These are phyloP conservation scores for Dryadomyces sulphureus DNA, from an alignment of 2,329 filamentous ascomycete species.

Conservation along the genomic window DNA sequence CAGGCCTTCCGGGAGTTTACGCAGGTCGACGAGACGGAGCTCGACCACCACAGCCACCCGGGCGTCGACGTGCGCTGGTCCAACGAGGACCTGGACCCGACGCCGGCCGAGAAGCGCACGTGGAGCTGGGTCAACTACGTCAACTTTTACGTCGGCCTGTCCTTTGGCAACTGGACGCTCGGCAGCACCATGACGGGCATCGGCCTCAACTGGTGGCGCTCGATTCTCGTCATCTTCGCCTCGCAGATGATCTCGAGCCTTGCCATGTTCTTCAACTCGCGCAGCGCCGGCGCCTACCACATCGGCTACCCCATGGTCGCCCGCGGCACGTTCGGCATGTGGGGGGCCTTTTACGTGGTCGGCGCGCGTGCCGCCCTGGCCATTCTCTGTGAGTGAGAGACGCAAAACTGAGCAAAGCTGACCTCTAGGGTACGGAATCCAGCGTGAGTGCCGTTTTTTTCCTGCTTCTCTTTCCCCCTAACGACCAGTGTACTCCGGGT, in stretches of 20 bases:
- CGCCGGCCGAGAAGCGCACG: conserved; percentile 21
- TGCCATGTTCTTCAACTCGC: conserved; percentile 28
- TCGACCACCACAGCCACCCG: conserved; percentile 7
- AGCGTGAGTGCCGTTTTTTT: conserved; percentile 7
- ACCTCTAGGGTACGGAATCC: conserved; percentile 15
- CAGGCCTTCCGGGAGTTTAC: conserved; percentile 3
- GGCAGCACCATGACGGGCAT: conserved; percentile 22
- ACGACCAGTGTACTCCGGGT: conserved; percentile 9
- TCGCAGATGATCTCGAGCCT: conserved; percentile 25
- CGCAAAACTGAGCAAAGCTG: neutral
- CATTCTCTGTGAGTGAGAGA: conserved; percentile 13
- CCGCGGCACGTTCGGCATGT: conserved; percentile 25
- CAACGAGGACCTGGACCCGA: conserved; percentile 20
- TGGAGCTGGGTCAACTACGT: conserved; percentile 25
- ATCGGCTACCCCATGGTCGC: conserved; percentile 18
- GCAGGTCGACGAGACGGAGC: conserved; percentile 3
- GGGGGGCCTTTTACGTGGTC: conserved; percentile 23
- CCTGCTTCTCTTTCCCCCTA: neutral
- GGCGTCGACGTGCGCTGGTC: conserved; percentile 3
- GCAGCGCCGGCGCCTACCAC: conserved; percentile 25
- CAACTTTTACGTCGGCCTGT: conserved; percentile 23
- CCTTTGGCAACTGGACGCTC: conserved; percentile 26
- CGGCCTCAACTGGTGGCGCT: conserved; percentile 29
- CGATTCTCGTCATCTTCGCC: conserved; percentile 27
- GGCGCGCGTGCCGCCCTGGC: conserved; percentile 22